Evolutionary conservation across 225 moss, liverwort and hornwort genomes (phyloP).

Genomic region (Polytrichum formosum): DNA sequence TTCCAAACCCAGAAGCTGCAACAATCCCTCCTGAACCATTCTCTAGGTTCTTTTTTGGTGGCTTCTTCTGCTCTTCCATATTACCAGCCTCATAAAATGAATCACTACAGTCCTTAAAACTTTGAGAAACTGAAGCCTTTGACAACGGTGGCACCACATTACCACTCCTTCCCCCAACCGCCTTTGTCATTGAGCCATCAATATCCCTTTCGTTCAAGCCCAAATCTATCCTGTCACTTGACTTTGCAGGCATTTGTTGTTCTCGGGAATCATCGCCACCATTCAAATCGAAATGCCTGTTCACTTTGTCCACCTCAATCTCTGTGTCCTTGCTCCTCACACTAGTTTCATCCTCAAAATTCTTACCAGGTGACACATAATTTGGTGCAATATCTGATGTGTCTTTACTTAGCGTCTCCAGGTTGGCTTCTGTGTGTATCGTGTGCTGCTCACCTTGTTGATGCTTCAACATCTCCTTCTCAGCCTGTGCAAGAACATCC

Average conservation of each 20-base stretch:
- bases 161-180: background rate
- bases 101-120: too few species aligned
- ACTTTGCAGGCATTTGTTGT: background rate
- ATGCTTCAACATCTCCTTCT: constrained; percentile 43
- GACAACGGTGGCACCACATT: background rate
- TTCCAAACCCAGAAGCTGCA: background rate
- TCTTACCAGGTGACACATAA: constrained; percentile 27
- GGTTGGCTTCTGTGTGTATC: constrained; percentile 28
- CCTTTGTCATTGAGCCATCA: background rate
- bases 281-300: constrained; percentile 26
- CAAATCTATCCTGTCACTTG: constrained; percentile 3
- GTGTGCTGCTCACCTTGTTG: constrained; percentile 38
- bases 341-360: constrained; percentile 29
- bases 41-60: background rate
- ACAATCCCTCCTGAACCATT: background rate
- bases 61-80: background rate
- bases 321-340: constrained; percentile 35
- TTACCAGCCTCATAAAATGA: constrained; percentile 1
- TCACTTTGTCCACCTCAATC: constrained; percentile 30
- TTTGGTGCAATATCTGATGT: constrained; percentile 18
- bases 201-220: background rate
- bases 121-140: background rate
- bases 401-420: constrained; percentile 34
- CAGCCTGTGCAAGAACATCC: constrained; percentile 45
- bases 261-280: background rate